Percentiles rank a stretch among this genome's conserved stretches.
Evolutionary conservation across 768 basidiomycete species (phyloP).

Genomic region (Boletus sp.): DNA sequence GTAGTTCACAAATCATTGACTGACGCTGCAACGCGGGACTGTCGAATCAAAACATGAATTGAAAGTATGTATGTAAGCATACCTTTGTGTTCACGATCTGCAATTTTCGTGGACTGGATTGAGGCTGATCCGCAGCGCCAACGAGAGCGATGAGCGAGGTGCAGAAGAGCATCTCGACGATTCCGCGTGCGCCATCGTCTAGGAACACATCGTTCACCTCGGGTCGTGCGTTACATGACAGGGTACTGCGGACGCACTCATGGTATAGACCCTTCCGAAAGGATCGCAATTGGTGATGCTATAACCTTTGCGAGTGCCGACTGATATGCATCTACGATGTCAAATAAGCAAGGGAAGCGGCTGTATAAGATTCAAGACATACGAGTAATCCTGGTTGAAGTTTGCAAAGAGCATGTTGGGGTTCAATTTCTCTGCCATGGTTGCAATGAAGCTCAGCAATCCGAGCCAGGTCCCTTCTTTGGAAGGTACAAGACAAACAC

Average conservation of each 20-base stretch:
- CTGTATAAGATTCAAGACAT: constrained; percentile 22
- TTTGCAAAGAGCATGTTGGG: constrained; percentile 78
- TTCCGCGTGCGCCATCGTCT: constrained; percentile 94
- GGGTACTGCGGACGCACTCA: constrained; percentile 61
- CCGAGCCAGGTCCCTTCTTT: neutral
- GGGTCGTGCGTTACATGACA: neutral
- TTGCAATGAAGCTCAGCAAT: constrained; percentile 1
- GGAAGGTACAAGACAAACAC: constrained; percentile 18
- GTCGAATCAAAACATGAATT: constrained; percentile 1
- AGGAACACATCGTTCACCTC: neutral
- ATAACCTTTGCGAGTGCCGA: constrained; percentile 94
- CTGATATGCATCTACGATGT: constrained; percentile 71
- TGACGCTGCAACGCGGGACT: constrained; percentile 58
- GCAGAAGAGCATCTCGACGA: constrained; percentile 99
- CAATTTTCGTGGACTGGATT: constrained; percentile 86
- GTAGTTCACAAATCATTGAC: constrained; percentile 97
- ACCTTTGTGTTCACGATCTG: constrained; percentile 99
- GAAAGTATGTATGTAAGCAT: constrained; percentile 14
- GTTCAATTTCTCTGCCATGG: constrained; percentile 39
- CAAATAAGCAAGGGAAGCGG: neutral
- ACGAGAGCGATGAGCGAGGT: constrained; percentile 97
- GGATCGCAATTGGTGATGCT: constrained; percentile 98
- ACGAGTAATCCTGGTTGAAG: constrained; percentile 99
- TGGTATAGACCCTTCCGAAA: constrained; percentile 92
- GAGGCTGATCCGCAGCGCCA: constrained; percentile 89